phyloP scores from a whole-genome alignment of 306 rosid species.

The Corylus avellana region DNA sequence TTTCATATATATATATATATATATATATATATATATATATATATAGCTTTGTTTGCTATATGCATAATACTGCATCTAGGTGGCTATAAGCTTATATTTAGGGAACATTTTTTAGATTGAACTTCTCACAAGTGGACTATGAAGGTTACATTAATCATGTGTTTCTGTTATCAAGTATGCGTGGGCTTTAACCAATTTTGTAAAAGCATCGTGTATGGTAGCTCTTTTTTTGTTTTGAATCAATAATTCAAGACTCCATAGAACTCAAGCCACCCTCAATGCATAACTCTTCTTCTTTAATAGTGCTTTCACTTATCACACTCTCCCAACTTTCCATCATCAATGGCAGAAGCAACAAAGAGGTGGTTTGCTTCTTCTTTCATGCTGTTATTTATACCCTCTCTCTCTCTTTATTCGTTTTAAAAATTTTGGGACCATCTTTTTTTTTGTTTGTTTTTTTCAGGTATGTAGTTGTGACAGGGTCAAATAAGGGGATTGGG shows the following conservation, averaged over 20 bases:
- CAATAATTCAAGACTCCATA: background rate
- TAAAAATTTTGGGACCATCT: background rate
- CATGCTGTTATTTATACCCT: background rate
- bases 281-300: background rate
- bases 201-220: background rate
- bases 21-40: no score
- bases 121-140: background rate
- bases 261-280: no score
- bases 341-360: background rate
- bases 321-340: background rate
- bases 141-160: background rate
- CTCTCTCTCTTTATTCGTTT: background rate
- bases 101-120: background rate
- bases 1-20: no score
- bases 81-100: background rate
- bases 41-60: no score
- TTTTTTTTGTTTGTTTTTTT: background rate
- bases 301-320: background rate
- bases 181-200: background rate
- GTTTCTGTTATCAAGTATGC: background rate
- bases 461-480: constrained; percentile 7
- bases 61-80: background rate
- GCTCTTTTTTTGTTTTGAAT: background rate
- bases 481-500: background rate
- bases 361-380: background rate